Conservation (phyloP, 352 stramenopile genomes). For the Globisporangium radiosum region DNA sequence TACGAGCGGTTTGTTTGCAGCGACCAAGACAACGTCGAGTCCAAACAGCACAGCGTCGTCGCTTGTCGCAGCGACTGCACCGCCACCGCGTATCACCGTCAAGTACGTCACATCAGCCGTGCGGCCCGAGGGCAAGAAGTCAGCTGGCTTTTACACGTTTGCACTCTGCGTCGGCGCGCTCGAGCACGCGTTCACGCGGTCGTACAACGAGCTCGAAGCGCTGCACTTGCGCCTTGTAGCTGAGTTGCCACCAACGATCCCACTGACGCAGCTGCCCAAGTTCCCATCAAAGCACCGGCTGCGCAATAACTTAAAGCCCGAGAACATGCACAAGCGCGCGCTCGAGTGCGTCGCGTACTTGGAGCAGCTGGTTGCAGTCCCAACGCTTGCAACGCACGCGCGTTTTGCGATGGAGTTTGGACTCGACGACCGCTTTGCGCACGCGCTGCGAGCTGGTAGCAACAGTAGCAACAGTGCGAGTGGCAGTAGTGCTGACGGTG, state of each 20-base stretch:
- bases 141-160: slow-evolving; percentile 62
- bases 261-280: slow-evolving; percentile 37
- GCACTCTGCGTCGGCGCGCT: slow-evolving; percentile 28
- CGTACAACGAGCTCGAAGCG: slow-evolving; percentile 67
- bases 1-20: neutral
- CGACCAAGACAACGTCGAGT: neutral
- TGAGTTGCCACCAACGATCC: slow-evolving; percentile 14
- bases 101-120: slow-evolving; percentile 46
- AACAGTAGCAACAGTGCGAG: slow-evolving; percentile 8
- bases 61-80: neutral
- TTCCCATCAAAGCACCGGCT: slow-evolving; percentile 74
- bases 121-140: slow-evolving; percentile 58
- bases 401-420: slow-evolving; percentile 63
- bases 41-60: slow-evolving; percentile 6
- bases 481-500: neutral
- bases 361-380: slow-evolving; percentile 46
- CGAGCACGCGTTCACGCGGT: slow-evolving; percentile 51
- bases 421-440: slow-evolving; percentile 39
- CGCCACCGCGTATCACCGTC: slow-evolving; percentile 22
- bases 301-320: slow-evolving; percentile 73
- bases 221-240: slow-evolving; percentile 47
- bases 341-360: slow-evolving; percentile 76
- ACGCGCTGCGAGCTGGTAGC: neutral
- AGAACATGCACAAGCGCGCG: slow-evolving; percentile 83
- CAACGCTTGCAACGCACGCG: slow-evolving; percentile 44